phyloP scores from a whole-genome alignment of 2,329 filamentous ascomycete genomes.

The Acephala macrosclerotiorum region DNA sequence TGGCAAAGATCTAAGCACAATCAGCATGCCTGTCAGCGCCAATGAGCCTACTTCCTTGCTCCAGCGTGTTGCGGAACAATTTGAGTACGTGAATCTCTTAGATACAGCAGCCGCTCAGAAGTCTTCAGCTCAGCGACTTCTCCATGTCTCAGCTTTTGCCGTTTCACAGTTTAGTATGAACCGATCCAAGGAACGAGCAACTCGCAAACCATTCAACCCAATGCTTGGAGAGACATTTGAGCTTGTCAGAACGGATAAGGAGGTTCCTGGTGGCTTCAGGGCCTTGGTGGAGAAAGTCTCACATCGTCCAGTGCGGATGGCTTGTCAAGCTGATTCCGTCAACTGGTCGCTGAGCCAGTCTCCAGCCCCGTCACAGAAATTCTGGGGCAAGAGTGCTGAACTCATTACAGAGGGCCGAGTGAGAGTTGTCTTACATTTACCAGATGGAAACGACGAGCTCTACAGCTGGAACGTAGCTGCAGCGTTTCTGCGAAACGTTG shows the following conservation, averaged over 20 bases:
- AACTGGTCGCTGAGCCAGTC: conserved; percentile 89
- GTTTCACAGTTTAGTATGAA: conserved; percentile 84
- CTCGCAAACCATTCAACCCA: conserved; percentile 97
- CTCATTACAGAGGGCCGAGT: conserved; percentile 91
- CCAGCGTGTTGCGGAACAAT: conserved; percentile 86
- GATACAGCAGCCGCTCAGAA: conserved; percentile 74
- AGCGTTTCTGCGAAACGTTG: conserved; percentile 92
- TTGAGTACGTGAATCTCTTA: conserved; percentile 89
- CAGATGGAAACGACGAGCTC: conserved; percentile 75
- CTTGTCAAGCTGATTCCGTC: conserved; percentile 88
- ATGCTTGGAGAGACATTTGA: conserved; percentile 97
- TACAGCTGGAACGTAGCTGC: conserved; percentile 92
- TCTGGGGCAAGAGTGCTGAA: conserved; percentile 97
- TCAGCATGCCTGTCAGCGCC: conserved; percentile 96
- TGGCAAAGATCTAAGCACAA: conserved; percentile 94
- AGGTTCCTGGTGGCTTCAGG: conserved; percentile 76
- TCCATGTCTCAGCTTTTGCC: conserved; percentile 90
- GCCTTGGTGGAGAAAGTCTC: conserved; percentile 95
- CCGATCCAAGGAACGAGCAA: conserved; percentile 87
- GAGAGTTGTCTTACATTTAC: conserved; percentile 73
- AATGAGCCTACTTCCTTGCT: conserved; percentile 92
- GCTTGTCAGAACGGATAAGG: conserved; percentile 83
- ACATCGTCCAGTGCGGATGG: conserved; percentile 90
- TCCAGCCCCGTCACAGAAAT: conserved; percentile 90
- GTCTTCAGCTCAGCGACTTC: conserved; percentile 71